These are phyloP conservation scores for Lachnellula hyalina DNA, from an alignment of 2,329 filamentous ascomycete species.

Conservation along the genomic window DNA sequence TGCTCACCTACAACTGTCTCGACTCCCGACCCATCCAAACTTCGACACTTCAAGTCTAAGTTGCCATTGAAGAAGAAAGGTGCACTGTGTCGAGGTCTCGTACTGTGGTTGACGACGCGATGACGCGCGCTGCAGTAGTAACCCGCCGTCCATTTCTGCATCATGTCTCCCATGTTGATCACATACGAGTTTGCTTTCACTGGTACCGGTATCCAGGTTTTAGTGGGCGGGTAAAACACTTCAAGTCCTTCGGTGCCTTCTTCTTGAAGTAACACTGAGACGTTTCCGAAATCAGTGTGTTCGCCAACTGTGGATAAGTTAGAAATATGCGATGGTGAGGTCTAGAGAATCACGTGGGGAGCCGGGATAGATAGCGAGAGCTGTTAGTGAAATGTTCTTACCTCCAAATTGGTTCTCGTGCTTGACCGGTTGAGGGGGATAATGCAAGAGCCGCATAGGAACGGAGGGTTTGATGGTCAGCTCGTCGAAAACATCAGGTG, in stretches of 20 bases:
- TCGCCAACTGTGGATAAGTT: slow-evolving; percentile 23
- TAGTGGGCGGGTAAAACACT: slow-evolving; percentile 15
- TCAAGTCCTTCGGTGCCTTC: slow-evolving; percentile 28
- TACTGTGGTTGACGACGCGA: slow-evolving; percentile 45
- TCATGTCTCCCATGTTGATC: slow-evolving; percentile 43
- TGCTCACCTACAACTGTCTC: not conserved
- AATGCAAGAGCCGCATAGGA: slow-evolving; percentile 46
- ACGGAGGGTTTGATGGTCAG: slow-evolving; percentile 27
- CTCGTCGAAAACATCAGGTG: not conserved
- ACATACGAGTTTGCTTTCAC: slow-evolving; percentile 40
- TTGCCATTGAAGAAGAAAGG: slow-evolving; percentile 49
- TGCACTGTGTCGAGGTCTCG: slow-evolving; percentile 45
- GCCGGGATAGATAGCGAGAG: not conserved
- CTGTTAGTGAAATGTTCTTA: not conserved
- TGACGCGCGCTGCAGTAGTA: slow-evolving; percentile 45
- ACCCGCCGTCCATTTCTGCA: slow-evolving; percentile 42
- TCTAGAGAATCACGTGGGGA: not conserved
- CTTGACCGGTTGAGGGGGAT: slow-evolving; percentile 32
- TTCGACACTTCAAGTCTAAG: slow-evolving; percentile 24
- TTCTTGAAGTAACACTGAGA: slow-evolving; percentile 31
- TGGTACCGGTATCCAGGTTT: slow-evolving; percentile 29
- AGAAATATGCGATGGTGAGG: not conserved
- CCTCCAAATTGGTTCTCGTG: slow-evolving; percentile 14
- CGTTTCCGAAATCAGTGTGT: slow-evolving; percentile 35
- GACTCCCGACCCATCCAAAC: not conserved